These are phyloP conservation scores for Secale cereale DNA, from an alignment of 176 grass and related monocot species.

Conservation along the genomic window DNA sequence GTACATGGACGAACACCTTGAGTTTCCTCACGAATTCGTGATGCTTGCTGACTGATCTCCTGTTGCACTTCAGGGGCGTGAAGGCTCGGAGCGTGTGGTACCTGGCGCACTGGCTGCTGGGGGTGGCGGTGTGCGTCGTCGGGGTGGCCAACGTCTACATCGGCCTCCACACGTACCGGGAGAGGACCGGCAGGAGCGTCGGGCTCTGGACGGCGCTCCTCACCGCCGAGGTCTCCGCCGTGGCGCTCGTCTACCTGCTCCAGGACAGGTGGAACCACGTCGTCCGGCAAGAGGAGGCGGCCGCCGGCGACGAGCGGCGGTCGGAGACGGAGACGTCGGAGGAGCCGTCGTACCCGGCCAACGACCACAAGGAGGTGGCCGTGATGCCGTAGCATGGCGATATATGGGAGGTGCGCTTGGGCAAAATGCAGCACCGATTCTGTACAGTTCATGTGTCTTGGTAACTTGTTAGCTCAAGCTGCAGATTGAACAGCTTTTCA, in stretches of 20 bases:
- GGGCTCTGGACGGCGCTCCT: conserved; percentile 60
- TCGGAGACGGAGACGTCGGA: background rate
- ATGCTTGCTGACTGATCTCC: background rate
- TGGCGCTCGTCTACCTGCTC: conserved; percentile 71
- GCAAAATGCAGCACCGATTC: background rate
- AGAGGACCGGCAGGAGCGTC: conserved; percentile 66
- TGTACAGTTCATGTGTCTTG: conserved; percentile 22
- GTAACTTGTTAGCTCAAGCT: background rate
- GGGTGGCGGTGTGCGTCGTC: conserved; percentile 51
- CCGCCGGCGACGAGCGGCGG: conserved; percentile 40
- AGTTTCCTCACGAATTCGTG: too few species aligned
- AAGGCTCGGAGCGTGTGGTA: conserved; percentile 74
- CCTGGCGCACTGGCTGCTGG: conserved; percentile 71
- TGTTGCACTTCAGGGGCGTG: conserved; percentile 33
- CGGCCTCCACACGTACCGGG: conserved; percentile 77
- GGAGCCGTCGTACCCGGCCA: conserved; percentile 39
- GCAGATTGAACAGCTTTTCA: background rate
- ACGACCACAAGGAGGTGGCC: conserved; percentile 41
- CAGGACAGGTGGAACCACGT: conserved; percentile 85
- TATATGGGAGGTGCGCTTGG: background rate
- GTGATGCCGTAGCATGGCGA: conserved; percentile 1
- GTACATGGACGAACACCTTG: conserved; percentile 9
- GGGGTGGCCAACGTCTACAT: conserved; percentile 83
- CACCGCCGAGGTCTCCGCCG: conserved; percentile 57
- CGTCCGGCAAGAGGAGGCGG: conserved; percentile 32